A percentile compares a stretch with the other conserved stretches of the same genome.
phyloP scores from a whole-genome alignment of 805 yeast species.

The Kodamaea kaohsiungensis region DNA sequence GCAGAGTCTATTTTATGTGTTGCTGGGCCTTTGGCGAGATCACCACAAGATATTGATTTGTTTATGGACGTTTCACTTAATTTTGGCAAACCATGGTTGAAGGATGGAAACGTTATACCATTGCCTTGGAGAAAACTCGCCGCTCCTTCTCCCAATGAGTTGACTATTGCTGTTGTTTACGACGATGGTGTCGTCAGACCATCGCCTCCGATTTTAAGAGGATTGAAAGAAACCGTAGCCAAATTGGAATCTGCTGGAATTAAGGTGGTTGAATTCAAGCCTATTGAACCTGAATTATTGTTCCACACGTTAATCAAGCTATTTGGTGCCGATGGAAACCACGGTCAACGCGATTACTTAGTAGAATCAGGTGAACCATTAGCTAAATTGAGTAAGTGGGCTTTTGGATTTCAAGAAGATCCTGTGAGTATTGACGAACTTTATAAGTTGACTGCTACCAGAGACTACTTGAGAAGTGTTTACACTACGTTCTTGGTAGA shows the following conservation, averaged over 20 bases:
- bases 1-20: constrained; percentile 66
- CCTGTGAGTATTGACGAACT: constrained; percentile 48
- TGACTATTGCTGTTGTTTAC: constrained; percentile 62
- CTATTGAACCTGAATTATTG: constrained; percentile 58
- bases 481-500: constrained; percentile 54
- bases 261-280: constrained; percentile 54
- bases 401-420: constrained; percentile 58
- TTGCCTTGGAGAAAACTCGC: constrained; percentile 54
- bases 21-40: constrained; percentile 66
- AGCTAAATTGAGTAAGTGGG: constrained; percentile 61
- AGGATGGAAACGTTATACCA: constrained; percentile 48
- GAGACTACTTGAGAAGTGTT: constrained; percentile 60
- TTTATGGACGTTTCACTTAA: constrained; percentile 65
- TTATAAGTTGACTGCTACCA: constrained; percentile 51
- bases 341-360: constrained; percentile 51
- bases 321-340: constrained; percentile 70
- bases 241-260: constrained; percentile 61
- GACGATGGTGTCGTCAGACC: constrained; percentile 69
- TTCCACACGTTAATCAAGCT: constrained; percentile 56
- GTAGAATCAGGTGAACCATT: constrained; percentile 70
- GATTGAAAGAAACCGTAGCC: constrained; percentile 49
- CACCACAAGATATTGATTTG: constrained; percentile 64
- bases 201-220: constrained; percentile 61
- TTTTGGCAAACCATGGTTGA: constrained; percentile 64
- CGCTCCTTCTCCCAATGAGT: constrained; percentile 36